Evolutionary conservation across 306 rosid species (phyloP).

Genomic region (Cucumis hystrix): DNA sequence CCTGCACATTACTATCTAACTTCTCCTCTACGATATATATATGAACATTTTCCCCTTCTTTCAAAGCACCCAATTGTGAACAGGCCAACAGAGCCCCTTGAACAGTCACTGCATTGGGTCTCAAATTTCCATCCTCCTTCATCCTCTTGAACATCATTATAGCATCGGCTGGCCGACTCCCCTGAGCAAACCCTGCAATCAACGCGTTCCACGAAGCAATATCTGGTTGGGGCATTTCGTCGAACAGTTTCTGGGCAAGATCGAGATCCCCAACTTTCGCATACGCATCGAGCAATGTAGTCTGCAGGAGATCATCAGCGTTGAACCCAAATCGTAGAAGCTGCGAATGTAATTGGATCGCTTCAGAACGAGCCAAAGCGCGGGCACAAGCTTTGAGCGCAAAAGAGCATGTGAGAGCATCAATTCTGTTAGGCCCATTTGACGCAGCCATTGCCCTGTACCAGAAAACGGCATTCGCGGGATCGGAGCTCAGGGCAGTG

Average conservation of each 20-base stretch:
- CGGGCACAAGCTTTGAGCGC: slow-evolving; percentile 81
- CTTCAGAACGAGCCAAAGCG: slow-evolving; percentile 48
- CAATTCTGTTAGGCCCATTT: slow-evolving; percentile 27
- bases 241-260: slow-evolving; percentile 61
- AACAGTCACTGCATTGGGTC: slow-evolving; percentile 64
- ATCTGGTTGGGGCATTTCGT: slow-evolving; percentile 48
- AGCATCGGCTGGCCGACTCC: slow-evolving; percentile 52
- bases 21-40: slow-evolving; percentile 31
- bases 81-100: slow-evolving; percentile 67
- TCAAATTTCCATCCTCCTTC: slow-evolving; percentile 46
- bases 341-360: slow-evolving; percentile 56
- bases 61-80: slow-evolving; percentile 72
- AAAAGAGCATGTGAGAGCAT: slow-evolving; percentile 76
- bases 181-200: slow-evolving; percentile 81
- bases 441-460: slow-evolving; percentile 35
- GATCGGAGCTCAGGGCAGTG: slow-evolving; percentile 56
- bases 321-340: slow-evolving; percentile 42
- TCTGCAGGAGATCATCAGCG: slow-evolving; percentile 36
- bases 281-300: slow-evolving; percentile 69
- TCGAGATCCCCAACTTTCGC: slow-evolving; percentile 50
- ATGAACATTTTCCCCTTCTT: slow-evolving; percentile 43
- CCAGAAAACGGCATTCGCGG: slow-evolving; percentile 49
- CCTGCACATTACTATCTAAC: slow-evolving; percentile 45
- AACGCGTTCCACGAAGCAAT: slow-evolving; percentile 73
- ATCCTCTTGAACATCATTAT: slow-evolving; percentile 44